Percentiles rank a stretch among this genome's conserved stretches.
Evolutionary conservation across 768 basidiomycete genomes (phyloP).

Genomic region (Termitomyces sp.): DNA sequence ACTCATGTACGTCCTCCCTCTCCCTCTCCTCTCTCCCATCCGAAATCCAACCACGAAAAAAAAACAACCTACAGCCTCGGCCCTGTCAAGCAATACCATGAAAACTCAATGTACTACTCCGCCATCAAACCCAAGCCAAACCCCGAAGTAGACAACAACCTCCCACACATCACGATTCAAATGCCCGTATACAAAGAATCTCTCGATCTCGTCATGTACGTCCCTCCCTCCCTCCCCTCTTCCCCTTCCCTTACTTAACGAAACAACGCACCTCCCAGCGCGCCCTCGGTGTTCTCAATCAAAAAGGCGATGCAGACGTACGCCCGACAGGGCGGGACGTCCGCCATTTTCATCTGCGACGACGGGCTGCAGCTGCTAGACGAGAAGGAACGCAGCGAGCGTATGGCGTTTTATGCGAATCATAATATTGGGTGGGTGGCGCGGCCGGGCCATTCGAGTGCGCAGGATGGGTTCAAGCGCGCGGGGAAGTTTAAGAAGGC

Average conservation of each 20-base stretch:
- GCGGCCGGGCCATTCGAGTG: conserved; percentile 67
- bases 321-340: conserved; percentile 77
- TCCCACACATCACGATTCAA: conserved; percentile 79
- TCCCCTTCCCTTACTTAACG: no score
- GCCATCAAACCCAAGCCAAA: conserved; percentile 64
- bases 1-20: conserved; percentile 37
- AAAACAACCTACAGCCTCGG: conserved; percentile 40
- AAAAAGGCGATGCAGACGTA: conserved; percentile 88
- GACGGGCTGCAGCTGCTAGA: conserved; percentile 74
- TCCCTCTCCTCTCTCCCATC: neutral
- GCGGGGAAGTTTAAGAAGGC: conserved; percentile 92
- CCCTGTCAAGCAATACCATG: conserved; percentile 81
- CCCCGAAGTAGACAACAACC: conserved; percentile 60
- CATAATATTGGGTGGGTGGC: conserved; percentile 78
- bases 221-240: conserved; percentile 2
- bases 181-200: conserved; percentile 89
- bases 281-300: conserved; percentile 72
- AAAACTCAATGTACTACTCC: conserved; percentile 82
- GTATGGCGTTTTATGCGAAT: conserved; percentile 76
- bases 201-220: conserved; percentile 69
- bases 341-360: conserved; percentile 78
- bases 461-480: conserved; percentile 85
- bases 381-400: conserved; percentile 57
- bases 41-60: no score
- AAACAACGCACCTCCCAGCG: conserved; percentile 35